These are phyloP conservation scores for Lolium rigidum DNA, from an alignment of 176 grass and related monocot species.

Conservation along the genomic window DNA sequence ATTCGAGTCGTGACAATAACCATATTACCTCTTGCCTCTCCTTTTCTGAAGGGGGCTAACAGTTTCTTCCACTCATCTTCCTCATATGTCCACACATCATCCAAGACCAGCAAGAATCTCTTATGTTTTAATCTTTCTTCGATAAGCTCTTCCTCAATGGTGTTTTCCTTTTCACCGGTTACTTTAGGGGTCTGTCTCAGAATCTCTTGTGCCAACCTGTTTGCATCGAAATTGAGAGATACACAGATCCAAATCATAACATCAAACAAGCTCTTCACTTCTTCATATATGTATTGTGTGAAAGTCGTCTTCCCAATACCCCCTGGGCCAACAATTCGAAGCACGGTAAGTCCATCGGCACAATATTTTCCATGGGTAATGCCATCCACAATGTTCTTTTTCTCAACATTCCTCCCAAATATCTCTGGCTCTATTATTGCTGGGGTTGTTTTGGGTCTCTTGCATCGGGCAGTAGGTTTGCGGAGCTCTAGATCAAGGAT, in stretches of 20 bases:
- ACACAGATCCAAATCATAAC: conserved; percentile 43
- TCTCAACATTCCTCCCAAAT: conserved; percentile 18
- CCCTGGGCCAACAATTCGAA: conserved; percentile 50
- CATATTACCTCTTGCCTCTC: neutral
- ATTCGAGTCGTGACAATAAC: conserved; percentile 39
- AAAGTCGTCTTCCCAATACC: conserved; percentile 63
- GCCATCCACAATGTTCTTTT: neutral
- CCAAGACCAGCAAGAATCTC: conserved; percentile 29
- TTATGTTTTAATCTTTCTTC: neutral
- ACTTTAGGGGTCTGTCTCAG: neutral
- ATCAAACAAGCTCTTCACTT: neutral
- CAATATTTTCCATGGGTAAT: neutral
- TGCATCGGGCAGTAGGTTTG: too few species aligned
- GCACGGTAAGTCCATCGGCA: neutral
- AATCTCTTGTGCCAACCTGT: neutral
- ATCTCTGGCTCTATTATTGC: neutral
- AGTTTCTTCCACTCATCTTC: conserved; percentile 32
- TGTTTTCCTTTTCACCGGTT: neutral
- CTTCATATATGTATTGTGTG: conserved; percentile 31
- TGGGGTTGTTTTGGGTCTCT: neutral
- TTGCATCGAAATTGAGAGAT: conserved; percentile 19
- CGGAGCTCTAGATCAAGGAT: too few species aligned
- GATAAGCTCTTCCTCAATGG: neutral
- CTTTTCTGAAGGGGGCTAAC: neutral
- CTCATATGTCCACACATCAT: conserved; percentile 27